Evolutionary conservation across 768 basidiomycete genomes (phyloP), one percentile per base, ranked within the genome.

Genomic region (Calocybe indica): DNA sequence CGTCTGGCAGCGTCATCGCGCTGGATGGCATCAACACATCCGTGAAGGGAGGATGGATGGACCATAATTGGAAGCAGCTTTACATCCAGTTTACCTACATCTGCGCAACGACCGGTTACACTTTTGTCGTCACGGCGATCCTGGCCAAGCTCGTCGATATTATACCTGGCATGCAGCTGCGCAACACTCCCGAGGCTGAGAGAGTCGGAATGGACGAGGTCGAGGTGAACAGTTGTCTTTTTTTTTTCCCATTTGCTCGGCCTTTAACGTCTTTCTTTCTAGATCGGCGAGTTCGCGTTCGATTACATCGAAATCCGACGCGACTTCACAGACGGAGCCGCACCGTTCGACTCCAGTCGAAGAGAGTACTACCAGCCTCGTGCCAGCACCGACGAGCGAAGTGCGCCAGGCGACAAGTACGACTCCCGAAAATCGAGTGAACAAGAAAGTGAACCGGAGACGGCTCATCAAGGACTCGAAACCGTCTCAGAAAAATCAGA

Each of bases 61-160:
- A 91, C 60, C 77, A 76, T 45, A 73, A 85, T 64, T 89, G 79
- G 77, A 83, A 82, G 56, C 88, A 89, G 56, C 73, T 93, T 14
- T 88, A 88, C 53, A 85, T 83, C 55, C 88, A 92, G 49, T 67
- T 91, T 48, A 75, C 76, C 5, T 85, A 84, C 52, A 69, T 83
- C 40, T 73, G 71, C 51, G 80, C 83, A 37, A 67, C 72, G 34
- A 76, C 73, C 51, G 69, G 60, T 8, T 88, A 85, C 55, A 73
- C 76, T 32, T 83, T 84, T 54, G 76, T 78, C 45, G 71, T 75
- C 37, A 85, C 85, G 6, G 81, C 82, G 0, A 51, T 74, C 6
- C 62, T 85, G n/a, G 80, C 75, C 10, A 83, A 82, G 60, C 60
- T 48, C 11, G 55, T 85, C 41, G 77, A 85, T 52, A 8, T 71